Conservation (phyloP, 352 stramenopile species). For the Aphanomyces astaci region DNA sequence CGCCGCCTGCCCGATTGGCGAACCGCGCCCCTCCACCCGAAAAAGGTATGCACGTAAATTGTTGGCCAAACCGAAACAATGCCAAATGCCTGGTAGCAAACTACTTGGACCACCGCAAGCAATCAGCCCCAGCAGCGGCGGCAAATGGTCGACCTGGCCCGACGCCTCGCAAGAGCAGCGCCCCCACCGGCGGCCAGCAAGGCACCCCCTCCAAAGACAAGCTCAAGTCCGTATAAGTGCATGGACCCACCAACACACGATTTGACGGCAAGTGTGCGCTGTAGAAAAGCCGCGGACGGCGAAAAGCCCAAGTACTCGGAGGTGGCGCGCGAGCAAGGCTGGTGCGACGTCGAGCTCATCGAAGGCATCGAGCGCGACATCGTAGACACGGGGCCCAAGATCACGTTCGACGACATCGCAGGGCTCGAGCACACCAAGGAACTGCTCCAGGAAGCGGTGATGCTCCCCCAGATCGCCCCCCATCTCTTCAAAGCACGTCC, state of each 20-base stretch:
- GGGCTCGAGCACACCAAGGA: slow-evolving; percentile 77
- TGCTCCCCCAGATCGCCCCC: slow-evolving; percentile 75
- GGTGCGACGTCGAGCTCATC: slow-evolving; percentile 73
- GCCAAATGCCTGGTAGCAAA: no score
- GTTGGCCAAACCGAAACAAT: no score
- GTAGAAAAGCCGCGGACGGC: not conserved
- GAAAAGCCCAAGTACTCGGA: slow-evolving; percentile 71
- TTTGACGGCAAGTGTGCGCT: not conserved
- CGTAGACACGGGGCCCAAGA: slow-evolving; percentile 56
- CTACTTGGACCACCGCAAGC: not conserved
- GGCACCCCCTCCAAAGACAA: not conserved
- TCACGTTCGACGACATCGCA: slow-evolving; percentile 71
- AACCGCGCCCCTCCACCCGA: not conserved
- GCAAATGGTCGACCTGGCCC: not conserved
- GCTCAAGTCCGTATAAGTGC: not conserved
- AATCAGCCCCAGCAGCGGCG: not conserved
- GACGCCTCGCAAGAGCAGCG: not conserved
- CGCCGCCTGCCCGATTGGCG: slow-evolving; percentile 14
- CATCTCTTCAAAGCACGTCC: slow-evolving; percentile 65
- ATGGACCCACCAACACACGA: not conserved
- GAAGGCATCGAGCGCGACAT: slow-evolving; percentile 84
- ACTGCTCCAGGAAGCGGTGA: slow-evolving; percentile 72
- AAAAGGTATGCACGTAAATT: no score
- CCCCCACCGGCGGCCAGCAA: not conserved
- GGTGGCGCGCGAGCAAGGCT: slow-evolving; percentile 57